Percentiles rank a stretch among this genome's conserved stretches.
These are phyloP conservation scores for Beauveria medogensis DNA, from an alignment of 2,329 filamentous ascomycete genomes.

Conservation along the genomic window DNA sequence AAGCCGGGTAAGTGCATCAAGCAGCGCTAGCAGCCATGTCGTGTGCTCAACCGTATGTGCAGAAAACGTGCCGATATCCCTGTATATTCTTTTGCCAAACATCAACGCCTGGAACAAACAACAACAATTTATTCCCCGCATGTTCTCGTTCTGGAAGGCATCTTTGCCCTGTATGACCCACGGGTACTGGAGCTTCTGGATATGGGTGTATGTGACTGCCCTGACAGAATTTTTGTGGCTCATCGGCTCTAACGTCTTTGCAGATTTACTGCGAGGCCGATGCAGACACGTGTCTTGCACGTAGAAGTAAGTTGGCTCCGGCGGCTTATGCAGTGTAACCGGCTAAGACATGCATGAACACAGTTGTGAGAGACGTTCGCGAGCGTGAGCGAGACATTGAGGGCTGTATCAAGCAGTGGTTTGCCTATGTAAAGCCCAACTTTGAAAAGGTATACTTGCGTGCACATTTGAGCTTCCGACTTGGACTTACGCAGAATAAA, in stretches of 20 bases:
- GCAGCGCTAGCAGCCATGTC: not conserved
- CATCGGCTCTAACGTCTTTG: not conserved
- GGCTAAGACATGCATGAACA: constrained; percentile 11
- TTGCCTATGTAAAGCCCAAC: constrained; percentile 90
- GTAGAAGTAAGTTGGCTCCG: constrained; percentile 57
- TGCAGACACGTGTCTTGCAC: constrained; percentile 82
- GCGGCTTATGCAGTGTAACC: constrained; percentile 11
- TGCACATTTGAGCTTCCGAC: constrained; percentile 69
- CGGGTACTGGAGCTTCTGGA: constrained; percentile 81
- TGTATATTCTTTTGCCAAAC: constrained; percentile 89
- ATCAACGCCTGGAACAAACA: constrained; percentile 69
- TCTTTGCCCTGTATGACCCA: constrained; percentile 85
- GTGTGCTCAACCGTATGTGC: constrained; percentile 13
- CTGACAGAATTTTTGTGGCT: not conserved
- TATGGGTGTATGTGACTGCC: constrained; percentile 57
- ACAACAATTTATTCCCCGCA: constrained; percentile 93
- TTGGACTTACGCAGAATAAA: constrained; percentile 19
- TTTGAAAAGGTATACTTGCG: constrained; percentile 60
- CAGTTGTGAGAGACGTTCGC: constrained; percentile 78
- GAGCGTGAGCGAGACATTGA: constrained; percentile 87
- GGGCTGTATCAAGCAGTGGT: constrained; percentile 98
- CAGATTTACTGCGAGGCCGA: constrained; percentile 95
- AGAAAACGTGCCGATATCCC: constrained; percentile 87
- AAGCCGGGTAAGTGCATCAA: constrained; percentile 65
- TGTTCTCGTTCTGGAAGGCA: constrained; percentile 90